Evolutionary conservation across 495 filamentous ascomycete genomes (phyloP).

Genomic region (Tuber microsphaerosporum): DNA sequence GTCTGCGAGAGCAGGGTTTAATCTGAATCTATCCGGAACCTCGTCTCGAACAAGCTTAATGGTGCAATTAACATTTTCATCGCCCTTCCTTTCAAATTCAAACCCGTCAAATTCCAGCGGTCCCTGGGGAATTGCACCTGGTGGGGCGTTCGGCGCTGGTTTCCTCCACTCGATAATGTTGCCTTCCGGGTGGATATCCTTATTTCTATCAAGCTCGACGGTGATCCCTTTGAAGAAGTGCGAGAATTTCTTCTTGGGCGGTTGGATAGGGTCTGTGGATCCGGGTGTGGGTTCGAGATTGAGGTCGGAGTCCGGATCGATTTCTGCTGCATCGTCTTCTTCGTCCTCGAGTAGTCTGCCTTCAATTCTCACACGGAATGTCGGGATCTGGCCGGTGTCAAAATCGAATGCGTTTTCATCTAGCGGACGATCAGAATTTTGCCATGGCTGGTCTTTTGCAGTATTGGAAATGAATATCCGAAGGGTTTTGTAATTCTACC

Average conservation of each 20-base stretch:
- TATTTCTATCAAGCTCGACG: conserved; percentile 71
- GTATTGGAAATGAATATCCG: conserved; percentile 96
- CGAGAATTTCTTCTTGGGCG: conserved; percentile 61
- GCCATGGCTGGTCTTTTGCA: conserved; percentile 90
- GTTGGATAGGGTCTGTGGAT: conserved; percentile 37
- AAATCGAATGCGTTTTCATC: conserved; percentile 70
- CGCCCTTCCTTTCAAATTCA: conserved; percentile 81
- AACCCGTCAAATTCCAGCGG: conserved; percentile 83
- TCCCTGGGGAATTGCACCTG: conserved; percentile 62
- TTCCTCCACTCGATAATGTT: conserved; percentile 48
- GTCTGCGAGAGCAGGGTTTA: conserved; percentile 72
- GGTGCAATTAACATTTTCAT: conserved; percentile 86
- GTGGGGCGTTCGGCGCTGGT: conserved; percentile 48
- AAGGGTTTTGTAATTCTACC: conserved; percentile 67
- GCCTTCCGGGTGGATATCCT: conserved; percentile 42
- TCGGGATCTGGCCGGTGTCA: conserved; percentile 57
- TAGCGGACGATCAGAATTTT: conserved; percentile 52
- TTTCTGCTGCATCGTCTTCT: conserved; percentile 54
- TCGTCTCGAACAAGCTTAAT: conserved; percentile 84
- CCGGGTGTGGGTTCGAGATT: conserved; percentile 42
- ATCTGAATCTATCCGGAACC: conserved; percentile 69
- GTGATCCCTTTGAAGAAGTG: conserved; percentile 92
- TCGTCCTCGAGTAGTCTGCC: conserved; percentile 78
- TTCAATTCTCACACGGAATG: conserved; percentile 87
- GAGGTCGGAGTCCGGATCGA: conserved; percentile 52